Conservation (phyloP, 371 early-diverging fungal species). For the Rhizopus delemar region DNA sequence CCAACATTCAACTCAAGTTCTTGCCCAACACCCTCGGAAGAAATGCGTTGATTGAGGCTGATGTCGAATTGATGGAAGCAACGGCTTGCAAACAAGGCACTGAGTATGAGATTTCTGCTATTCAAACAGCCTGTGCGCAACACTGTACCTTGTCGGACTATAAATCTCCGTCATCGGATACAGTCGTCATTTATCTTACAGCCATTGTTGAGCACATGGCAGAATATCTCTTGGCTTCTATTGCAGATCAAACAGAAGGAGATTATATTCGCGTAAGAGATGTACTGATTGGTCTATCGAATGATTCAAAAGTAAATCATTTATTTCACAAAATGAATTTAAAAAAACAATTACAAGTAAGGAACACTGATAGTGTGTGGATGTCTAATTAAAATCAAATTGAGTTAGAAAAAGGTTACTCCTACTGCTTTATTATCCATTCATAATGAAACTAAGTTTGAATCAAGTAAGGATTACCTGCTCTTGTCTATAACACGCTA, state of each 20-base stretch:
- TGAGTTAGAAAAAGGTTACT: no score
- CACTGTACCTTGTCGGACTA: conserved; percentile 52
- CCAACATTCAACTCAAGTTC: conserved; percentile 45
- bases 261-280: conserved; percentile 60
- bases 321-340: conserved; percentile 51
- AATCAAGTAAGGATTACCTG: no score
- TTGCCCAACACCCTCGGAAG: conserved; percentile 52
- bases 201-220: conserved; percentile 64
- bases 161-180: conserved; percentile 20
- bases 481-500: no score
- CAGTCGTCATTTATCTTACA: conserved; percentile 62
- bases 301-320: conserved; percentile 53
- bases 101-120: conserved; percentile 9
- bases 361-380: not conserved
- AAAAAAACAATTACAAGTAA: conserved; percentile 41
- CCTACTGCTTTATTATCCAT: no score
- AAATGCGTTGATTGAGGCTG: conserved; percentile 69
- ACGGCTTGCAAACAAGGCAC: conserved; percentile 2
- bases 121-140: conserved; percentile 49
- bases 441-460: no score
- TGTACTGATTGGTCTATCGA: conserved; percentile 49
- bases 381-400: no score
- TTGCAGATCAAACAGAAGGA: conserved; percentile 53
- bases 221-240: conserved; percentile 54
- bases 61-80: conserved; percentile 50